A percentile compares a stretch with the other conserved stretches of the same genome.
These are phyloP conservation scores for Colletotrichum destructivum DNA, from an alignment of 2,329 filamentous ascomycete genomes.

Conservation along the genomic window DNA sequence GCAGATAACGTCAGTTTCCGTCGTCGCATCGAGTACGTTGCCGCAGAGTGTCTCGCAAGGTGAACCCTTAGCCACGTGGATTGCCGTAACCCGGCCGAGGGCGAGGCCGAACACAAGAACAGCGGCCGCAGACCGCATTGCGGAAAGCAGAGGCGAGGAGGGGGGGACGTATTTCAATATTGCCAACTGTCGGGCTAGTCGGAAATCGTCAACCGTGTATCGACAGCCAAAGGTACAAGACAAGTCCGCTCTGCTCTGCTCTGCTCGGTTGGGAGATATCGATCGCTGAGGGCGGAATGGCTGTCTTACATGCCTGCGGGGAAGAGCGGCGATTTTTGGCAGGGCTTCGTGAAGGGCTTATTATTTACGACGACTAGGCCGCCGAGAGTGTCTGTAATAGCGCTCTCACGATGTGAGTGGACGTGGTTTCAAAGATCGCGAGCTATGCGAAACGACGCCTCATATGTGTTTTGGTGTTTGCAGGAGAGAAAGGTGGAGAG, in stretches of 20 bases:
- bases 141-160: neutral
- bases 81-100: conserved; percentile 46
- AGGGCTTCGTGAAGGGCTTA: neutral
- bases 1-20: conserved; percentile 65
- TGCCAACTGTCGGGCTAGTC: neutral
- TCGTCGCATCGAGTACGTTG: conserved; percentile 65
- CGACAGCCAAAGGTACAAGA: neutral
- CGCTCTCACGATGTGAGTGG: conserved; percentile 20
- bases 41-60: conserved; percentile 67
- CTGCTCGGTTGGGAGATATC: too few relatives aligned
- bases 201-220: neutral
- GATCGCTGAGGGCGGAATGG: neutral
- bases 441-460: conserved; percentile 25
- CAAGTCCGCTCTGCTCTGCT: neutral
- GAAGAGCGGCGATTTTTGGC: neutral
- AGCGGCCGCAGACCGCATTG: conserved; percentile 38
- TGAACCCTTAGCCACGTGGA: conserved; percentile 64
- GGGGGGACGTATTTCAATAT: neutral
- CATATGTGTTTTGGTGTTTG: conserved; percentile 41
- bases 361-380: neutral
- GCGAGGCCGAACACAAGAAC: conserved; percentile 44
- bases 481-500: neutral
- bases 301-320: conserved; percentile 34
- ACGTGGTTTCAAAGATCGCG: neutral
- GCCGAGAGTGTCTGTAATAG: neutral